Base-by-base conservation (phyloP, 2,329 filamentous ascomycete species). In the Zasmidium angulare region DNA sequence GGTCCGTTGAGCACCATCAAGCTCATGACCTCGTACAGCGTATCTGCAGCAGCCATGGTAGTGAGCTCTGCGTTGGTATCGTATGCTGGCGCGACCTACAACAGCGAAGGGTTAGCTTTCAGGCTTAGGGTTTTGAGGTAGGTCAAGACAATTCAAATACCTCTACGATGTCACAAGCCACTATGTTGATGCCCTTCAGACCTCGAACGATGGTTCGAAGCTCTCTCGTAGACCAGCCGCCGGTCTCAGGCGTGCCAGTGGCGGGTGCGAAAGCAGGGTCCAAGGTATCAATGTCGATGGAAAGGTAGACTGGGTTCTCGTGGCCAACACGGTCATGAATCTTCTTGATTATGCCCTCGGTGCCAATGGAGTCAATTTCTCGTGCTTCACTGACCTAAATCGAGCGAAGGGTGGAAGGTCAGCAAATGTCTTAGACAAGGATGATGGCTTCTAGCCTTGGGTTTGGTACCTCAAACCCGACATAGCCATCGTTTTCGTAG, bases 401-500 rank as follows among this genome's bases (percentile, higher is more conserved):
- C n/a, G n/a, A n/a, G n/a, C n/a, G n/a, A n/a, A n/a, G n/a, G n/a
- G n/a, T n/a, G n/a, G n/a, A n/a, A n/a, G n/a, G n/a, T n/a, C n/a
- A n/a, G n/a, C n/a, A n/a, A n/a, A n/a, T n/a, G n/a, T n/a, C n/a
- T n/a, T n/a, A n/a, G n/a, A n/a, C n/a, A n/a, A n/a, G n/a, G n/a
- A n/a, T n/a, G n/a, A n/a, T n/a, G n/a, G n/a, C n/a, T n/a, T n/a
- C n/a, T n/a, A n/a, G n/a, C n/a, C n/a, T n/a, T n/a, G n/a, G n/a
- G n/a, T n/a, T n/a, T n/a, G n/a, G n/a, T n/a, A n/a, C n/a, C n/a
- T n/a, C n/a, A 71, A 93, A 93, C 6, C 90, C 90, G 71, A 88
- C 91, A 76, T 93, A 93, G 29, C 89, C 89, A 72, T 95, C 90
- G 71, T 93, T 91, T 66, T 91, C 89, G 74, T 93, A 93, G 77